Evolutionary conservation across 345 rosid species (phyloP).

Genomic region (Melastoma malabathricum): DNA sequence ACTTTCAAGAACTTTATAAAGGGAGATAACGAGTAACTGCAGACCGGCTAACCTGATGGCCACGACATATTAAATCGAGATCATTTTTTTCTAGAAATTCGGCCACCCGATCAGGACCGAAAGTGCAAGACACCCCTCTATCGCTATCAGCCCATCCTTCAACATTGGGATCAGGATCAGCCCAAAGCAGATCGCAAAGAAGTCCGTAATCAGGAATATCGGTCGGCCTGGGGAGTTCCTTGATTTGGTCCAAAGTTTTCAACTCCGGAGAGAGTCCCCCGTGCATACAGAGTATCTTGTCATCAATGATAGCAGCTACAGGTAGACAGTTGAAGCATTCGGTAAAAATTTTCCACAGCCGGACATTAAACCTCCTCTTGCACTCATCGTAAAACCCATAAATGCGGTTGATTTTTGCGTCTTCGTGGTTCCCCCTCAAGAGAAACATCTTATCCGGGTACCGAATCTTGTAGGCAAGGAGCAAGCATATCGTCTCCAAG

Average conservation of each 20-base stretch:
- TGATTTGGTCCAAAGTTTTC: conserved; percentile 64
- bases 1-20: too few relatives aligned
- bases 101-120: conserved; percentile 69
- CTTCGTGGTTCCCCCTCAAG: conserved; percentile 96
- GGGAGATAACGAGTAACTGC: not conserved
- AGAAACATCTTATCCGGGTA: conserved; percentile 57
- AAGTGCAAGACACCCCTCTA: conserved; percentile 86
- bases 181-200: conserved; percentile 93
- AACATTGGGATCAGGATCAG: conserved; percentile 68
- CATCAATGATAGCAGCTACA: conserved; percentile 79
- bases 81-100: conserved; percentile 86
- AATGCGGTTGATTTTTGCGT: conserved; percentile 83
- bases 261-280: conserved; percentile 91
- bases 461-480: conserved; percentile 80
- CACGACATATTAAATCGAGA: conserved; percentile 92
- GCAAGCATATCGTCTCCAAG: conserved; percentile 88
- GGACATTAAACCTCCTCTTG: conserved; percentile 85
- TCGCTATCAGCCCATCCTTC: conserved; percentile 87
- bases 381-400: conserved; percentile 97
- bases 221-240: conserved; percentile 68
- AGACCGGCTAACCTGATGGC: conserved; percentile 61
- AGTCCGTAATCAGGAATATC: conserved; percentile 91
- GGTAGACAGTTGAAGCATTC: conserved; percentile 94
- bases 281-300: conserved; percentile 93
- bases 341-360: conserved; percentile 88